phyloP scores from a whole-genome alignment of 768 basidiomycete genomes.

The Boletus huronensis region DNA sequence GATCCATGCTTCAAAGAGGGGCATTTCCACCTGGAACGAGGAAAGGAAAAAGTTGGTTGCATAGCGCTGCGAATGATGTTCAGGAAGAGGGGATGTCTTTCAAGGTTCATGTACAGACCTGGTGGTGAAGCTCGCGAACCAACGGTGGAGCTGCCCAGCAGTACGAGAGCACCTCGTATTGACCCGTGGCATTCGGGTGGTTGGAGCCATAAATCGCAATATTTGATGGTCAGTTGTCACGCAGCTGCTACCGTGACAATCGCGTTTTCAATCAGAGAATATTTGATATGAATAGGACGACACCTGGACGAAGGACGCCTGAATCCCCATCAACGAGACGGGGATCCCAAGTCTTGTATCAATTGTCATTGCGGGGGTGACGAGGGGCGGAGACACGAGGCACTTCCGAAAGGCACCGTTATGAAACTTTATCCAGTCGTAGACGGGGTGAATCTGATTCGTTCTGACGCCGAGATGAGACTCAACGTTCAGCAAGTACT shows the following conservation, averaged over 20 bases:
- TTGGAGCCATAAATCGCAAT: background rate
- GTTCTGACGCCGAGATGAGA: constrained; percentile 27
- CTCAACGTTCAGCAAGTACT: background rate
- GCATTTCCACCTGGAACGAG: constrained; percentile 14
- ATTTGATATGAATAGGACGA: constrained; percentile 17
- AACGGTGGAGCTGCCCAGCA: background rate
- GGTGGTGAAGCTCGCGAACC: background rate
- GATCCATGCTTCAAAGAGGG: constrained; percentile 17
- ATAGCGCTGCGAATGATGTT: constrained; percentile 5
- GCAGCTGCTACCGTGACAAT: constrained; percentile 14
- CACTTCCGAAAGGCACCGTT: background rate
- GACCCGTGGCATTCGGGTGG: constrained; percentile 7
- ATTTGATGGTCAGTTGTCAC: constrained; percentile 8
- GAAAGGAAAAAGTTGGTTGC: constrained; percentile 3
- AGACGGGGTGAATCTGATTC: constrained; percentile 14
- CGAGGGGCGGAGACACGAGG: constrained; percentile 19
- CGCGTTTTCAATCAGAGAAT: constrained; percentile 17
- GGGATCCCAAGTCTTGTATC: constrained; percentile 14
- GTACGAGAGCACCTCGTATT: background rate
- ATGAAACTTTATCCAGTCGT: constrained; percentile 24
- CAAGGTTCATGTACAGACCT: constrained; percentile 11
- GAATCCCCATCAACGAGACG: constrained; percentile 10
- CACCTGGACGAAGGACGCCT: constrained; percentile 5
- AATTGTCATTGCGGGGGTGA: constrained; percentile 21
- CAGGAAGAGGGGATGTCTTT: constrained; percentile 6